Base-by-base conservation (phyloP, 202 grass and related monocot genomes). In the Zizania palustris region DNA sequence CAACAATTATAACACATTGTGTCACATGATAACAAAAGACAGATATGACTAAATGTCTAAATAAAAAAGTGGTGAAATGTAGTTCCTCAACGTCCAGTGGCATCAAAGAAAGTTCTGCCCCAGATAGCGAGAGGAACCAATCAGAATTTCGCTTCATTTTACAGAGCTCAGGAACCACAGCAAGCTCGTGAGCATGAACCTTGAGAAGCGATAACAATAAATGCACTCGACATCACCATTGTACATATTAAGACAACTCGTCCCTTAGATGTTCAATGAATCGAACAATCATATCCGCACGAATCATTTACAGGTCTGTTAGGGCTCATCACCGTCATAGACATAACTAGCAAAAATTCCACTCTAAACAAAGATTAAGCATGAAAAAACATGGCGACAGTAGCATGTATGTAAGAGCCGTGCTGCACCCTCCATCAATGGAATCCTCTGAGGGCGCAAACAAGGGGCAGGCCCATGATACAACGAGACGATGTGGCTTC, bases 251-350 rank as follows among this genome's bases (percentile, higher is more conserved):
- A 76, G 75, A 56, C 50, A 80, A 71, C 74, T 88, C 83, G 88
- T 75, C 88, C 83, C 74, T 91, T 85, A 83, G 86, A 87, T 91
- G 84, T 89, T 95, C 92, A 83, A 78, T 73, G 67, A 70, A 89
- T 60, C 60, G 58, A 69, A 72, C 50, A 44, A 88, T 90, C 89
- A 90, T 88, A n/a, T 36, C 74, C 56, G 33, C 92, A 91, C 67
- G 16, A 89, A 91, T 87, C 92, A 95, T 83, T 83, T 89, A 85
- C 88, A 83, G 82, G 84, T 96, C 84, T 92, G 71, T 74, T 71
- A 67, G 22, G 18, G 37, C 28, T 89, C 66, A 80, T 68, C 67
- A 46, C 37, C 7, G 45, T 54, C 28, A 18, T 7, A 11, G 11
- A 7, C 19, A 81, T 0, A 11, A 66, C 28, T 7, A 40, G 16